Conservation (phyloP, 75 land plant species). For the Selaginella tamariscina region DNA sequence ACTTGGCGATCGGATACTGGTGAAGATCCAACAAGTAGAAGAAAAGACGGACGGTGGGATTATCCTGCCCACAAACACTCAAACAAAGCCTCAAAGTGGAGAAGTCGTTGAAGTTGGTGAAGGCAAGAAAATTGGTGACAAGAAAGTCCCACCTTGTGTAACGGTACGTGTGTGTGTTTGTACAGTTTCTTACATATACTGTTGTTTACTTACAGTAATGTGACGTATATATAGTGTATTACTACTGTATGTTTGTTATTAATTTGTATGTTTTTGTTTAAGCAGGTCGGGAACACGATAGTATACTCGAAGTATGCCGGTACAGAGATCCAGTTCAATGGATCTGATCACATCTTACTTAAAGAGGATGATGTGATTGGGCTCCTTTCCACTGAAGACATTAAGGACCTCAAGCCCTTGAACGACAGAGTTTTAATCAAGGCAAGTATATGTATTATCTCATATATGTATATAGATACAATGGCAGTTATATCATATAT, state of each 20-base stretch:
- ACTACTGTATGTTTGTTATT: no score
- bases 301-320: constrained; percentile 85
- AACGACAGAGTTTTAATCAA: constrained; percentile 62
- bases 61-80: not conserved
- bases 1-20: not conserved
- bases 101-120: not conserved
- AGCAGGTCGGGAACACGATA: constrained; percentile 48
- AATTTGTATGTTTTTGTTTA: not conserved
- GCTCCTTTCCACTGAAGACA: constrained; percentile 63
- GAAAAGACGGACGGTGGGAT: not conserved
- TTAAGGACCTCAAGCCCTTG: constrained; percentile 67
- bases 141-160: not conserved
- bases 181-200: not conserved
- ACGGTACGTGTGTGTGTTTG: not conserved
- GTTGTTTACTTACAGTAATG: no score
- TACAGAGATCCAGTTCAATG: constrained; percentile 72
- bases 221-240: no score
- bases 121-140: not conserved
- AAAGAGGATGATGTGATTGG: constrained; percentile 87
- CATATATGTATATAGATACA: no score
- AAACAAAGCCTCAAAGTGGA: not conserved
- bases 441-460: no score
- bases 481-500: no score
- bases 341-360: constrained; percentile 44
- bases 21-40: not conserved